These are phyloP conservation scores for Tieghemiomyces parasiticus DNA, from an alignment of 192 early-diverging fungal species.

Conservation along the genomic window DNA sequence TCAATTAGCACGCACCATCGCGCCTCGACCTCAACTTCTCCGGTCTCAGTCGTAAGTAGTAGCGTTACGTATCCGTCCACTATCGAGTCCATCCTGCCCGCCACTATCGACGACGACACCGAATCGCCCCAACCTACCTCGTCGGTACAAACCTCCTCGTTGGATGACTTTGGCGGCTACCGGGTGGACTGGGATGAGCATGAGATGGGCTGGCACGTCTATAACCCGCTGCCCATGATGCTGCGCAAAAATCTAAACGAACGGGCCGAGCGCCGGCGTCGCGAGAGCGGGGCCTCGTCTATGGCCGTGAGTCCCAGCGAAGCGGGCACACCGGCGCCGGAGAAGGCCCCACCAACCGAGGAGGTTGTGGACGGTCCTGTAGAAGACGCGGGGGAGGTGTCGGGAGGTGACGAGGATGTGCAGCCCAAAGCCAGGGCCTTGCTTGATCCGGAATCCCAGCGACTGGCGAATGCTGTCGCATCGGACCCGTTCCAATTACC, in stretches of 20 bases:
- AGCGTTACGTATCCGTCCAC: background rate
- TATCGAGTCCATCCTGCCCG: background rate
- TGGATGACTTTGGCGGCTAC: background rate
- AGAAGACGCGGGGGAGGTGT: too few species aligned
- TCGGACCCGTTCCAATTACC: too few species aligned
- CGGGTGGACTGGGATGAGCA: constrained; percentile 8
- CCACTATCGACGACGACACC: background rate
- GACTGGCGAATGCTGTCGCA: too few species aligned
- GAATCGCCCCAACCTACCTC: background rate
- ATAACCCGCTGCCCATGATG: background rate
- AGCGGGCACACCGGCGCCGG: too few species aligned
- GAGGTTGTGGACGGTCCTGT: too few species aligned
- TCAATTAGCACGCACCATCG: background rate
- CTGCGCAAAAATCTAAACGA: background rate
- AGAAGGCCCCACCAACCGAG: too few species aligned
- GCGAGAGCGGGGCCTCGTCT: too few species aligned
- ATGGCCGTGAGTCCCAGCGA: too few species aligned
- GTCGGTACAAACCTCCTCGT: background rate
- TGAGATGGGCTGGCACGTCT: constrained; percentile 1
- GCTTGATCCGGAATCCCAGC: too few species aligned
- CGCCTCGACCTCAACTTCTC: background rate
- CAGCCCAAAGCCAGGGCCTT: too few species aligned
- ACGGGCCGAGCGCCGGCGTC: background rate
- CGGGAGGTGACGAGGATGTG: too few species aligned
- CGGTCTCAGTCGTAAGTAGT: background rate